Conservation (phyloP, 2,329 filamentous ascomycete species). For the Zymoseptoria pseudotritici region DNA sequence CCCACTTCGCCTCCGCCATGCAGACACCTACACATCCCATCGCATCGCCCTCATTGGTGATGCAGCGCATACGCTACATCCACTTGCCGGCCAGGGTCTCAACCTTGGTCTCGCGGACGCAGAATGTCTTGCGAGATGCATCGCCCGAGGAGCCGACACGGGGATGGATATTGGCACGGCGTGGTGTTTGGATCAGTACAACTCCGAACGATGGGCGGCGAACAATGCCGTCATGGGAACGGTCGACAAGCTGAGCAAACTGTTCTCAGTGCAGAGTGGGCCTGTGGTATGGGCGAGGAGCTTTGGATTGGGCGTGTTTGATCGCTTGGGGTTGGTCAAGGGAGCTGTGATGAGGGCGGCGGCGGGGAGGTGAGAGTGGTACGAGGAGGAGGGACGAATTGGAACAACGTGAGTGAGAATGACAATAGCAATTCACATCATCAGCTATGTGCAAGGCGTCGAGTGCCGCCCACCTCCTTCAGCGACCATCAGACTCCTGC, state of each 20-base stretch:
- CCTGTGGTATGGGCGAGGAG: conserved; percentile 75
- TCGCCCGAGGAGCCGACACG: conserved; percentile 69
- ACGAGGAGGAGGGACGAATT: too few species aligned
- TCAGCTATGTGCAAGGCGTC: too few species aligned
- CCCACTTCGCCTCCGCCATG: conserved; percentile 82
- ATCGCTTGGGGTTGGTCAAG: conserved; percentile 69
- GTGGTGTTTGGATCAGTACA: conserved; percentile 74
- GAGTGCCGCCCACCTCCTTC: too few species aligned
- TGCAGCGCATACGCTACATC: conserved; percentile 90
- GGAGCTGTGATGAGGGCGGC: conserved; percentile 73
- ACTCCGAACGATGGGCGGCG: conserved; percentile 68
- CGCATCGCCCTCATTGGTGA: conserved; percentile 90
- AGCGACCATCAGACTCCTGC: too few species aligned
- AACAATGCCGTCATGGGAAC: conserved; percentile 73
- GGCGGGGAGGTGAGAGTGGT: conserved; percentile 21
- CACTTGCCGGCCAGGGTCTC: conserved; percentile 85
- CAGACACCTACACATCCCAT: conserved; percentile 85
- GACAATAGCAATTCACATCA: too few species aligned
- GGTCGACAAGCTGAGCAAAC: conserved; percentile 84
- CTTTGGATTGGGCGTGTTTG: conserved; percentile 66
- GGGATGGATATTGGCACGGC: conserved; percentile 80
- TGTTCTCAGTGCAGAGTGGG: conserved; percentile 74
- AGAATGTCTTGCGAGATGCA: conserved; percentile 64
- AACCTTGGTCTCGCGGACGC: conserved; percentile 91
- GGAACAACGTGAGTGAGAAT: too few species aligned